Evolutionary conservation across 2,329 filamentous ascomycete species (phyloP).

Genomic region (Penicillium sp.): DNA sequence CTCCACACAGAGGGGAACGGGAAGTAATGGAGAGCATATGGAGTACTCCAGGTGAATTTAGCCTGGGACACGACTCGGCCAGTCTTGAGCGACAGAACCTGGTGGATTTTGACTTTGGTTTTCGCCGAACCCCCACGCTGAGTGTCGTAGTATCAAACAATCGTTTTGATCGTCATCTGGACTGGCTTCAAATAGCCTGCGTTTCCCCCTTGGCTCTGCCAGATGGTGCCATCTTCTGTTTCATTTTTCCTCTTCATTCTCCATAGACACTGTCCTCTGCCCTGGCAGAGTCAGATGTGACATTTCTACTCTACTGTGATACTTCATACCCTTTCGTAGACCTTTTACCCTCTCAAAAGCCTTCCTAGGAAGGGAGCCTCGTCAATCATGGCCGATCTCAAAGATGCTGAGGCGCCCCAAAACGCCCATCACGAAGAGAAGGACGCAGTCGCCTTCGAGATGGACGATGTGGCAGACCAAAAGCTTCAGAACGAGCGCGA

Average conservation of each 20-base stretch:
- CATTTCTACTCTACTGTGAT: background rate
- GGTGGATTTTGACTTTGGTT: conserved; percentile 5
- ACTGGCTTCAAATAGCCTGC: conserved; percentile 22
- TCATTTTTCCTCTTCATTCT: background rate
- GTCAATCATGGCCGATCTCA: conserved; percentile 19
- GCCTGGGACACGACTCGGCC: background rate
- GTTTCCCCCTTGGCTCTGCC: background rate
- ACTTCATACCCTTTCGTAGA: background rate
- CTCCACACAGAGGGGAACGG: background rate
- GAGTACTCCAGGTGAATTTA: background rate
- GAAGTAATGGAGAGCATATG: background rate
- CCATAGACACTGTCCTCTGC: background rate
- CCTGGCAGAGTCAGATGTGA: background rate
- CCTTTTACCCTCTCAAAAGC: background rate
- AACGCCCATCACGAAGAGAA: conserved; percentile 25
- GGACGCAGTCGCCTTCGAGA: conserved; percentile 24
- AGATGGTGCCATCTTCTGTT: background rate
- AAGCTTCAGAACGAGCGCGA: conserved; percentile 27
- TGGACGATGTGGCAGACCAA: conserved; percentile 28
- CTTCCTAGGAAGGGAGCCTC: conserved; percentile 3
- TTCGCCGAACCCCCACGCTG: background rate
- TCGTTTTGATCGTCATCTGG: background rate
- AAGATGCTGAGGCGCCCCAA: conserved; percentile 29
- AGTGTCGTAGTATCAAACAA: background rate
- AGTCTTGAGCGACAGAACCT: background rate